Conservation (phyloP, 805 yeast genomes). For the Teunomyces barrocoloradensis region DNA sequence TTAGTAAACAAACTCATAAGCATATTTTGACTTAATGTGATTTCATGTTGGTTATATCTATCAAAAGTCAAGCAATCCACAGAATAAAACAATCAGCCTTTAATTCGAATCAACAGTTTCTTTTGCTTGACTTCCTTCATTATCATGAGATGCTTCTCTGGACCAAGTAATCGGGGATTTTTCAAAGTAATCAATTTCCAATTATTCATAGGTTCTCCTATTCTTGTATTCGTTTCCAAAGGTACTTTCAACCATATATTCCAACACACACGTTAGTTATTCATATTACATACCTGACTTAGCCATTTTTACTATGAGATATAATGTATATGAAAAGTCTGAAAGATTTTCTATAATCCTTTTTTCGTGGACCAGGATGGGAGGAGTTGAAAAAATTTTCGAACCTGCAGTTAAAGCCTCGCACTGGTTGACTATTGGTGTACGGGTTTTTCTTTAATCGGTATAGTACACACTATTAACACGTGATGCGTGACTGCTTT, state of each 20-base stretch:
- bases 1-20: conserved; percentile 2
- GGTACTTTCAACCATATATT: neutral
- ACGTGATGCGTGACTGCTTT: neutral
- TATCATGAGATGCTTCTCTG: no score
- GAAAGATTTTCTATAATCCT: conserved; percentile 6
- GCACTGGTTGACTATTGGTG: neutral
- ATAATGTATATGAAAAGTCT: conserved; percentile 8
- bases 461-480: neutral
- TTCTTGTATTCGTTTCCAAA: neutral
- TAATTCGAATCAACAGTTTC: no score
- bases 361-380: conserved; percentile 5
- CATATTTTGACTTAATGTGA: no score
- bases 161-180: neutral
- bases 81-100: no score
- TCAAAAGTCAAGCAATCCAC: no score
- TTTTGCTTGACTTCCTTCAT: no score
- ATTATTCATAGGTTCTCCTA: neutral
- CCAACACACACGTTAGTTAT: conserved; percentile 1
- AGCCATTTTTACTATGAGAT: conserved; percentile 45
- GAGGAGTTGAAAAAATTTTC: conserved; percentile 9
- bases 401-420: conserved; percentile 1
- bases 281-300: conserved; percentile 57
- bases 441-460: neutral
- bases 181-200: neutral
- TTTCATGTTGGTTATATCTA: no score